Percentiles rank a stretch among this genome's conserved stretches.
phyloP scores from a whole-genome alignment of 140 eudicot genomes.

The Senecio squalidus region DNA sequence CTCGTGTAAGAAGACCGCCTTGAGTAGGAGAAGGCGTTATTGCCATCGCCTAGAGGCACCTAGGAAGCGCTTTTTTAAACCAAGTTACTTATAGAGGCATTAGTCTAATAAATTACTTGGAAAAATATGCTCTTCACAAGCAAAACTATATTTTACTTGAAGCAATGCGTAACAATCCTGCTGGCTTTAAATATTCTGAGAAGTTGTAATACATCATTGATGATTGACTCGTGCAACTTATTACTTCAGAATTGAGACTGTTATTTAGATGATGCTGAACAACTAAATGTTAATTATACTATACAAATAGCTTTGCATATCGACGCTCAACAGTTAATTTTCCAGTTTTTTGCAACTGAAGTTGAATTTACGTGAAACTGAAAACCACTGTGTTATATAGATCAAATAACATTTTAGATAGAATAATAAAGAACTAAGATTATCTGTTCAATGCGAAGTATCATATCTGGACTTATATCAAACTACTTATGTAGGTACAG shows the following conservation, averaged over 20 bases:
- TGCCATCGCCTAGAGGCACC: no score
- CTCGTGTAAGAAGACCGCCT: no score
- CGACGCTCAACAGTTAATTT: no score
- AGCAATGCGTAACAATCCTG: not conserved
- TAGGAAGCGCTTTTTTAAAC: not conserved
- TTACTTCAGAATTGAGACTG: not conserved
- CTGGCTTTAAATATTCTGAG: not conserved
- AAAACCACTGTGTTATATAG: no score
- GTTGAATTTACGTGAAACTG: no score
- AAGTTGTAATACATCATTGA: not conserved
- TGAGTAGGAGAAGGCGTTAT: no score
- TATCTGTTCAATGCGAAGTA: not conserved
- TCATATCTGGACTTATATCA: not conserved
- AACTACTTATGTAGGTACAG: slow-evolving; percentile 44
- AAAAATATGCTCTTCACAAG: not conserved
- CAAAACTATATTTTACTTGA: not conserved
- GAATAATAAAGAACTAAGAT: no score
- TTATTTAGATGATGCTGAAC: no score
- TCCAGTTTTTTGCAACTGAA: no score
- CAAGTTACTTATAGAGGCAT: not conserved
- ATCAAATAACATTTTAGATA: no score
- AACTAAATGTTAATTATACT: no score
- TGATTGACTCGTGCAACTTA: not conserved
- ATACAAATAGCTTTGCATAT: no score
- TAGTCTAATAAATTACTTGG: not conserved